A percentile compares a stretch with the other conserved stretches of the same genome.
Conservation (phyloP, 148 eudicot species). For the Spergularia bocconei region DNA sequence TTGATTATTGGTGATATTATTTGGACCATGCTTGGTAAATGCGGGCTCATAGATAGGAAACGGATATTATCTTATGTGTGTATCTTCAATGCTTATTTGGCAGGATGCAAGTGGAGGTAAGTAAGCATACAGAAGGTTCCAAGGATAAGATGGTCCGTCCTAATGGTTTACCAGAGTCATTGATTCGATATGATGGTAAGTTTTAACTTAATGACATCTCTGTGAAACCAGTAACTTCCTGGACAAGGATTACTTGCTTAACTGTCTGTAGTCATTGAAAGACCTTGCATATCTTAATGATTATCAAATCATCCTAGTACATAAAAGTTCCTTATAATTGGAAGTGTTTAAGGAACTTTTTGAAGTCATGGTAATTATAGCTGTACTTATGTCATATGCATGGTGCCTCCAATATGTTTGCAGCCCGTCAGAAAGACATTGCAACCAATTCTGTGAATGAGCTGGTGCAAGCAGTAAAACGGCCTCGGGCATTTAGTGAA, state of each 20-base stretch:
- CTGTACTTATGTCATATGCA: slow-evolving; percentile 4
- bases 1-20: slow-evolving; percentile 9
- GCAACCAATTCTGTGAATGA: slow-evolving; percentile 74
- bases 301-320: background rate
- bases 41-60: slow-evolving; percentile 13
- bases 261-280: background rate
- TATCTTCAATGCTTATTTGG: slow-evolving; percentile 30
- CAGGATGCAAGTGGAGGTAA: slow-evolving; percentile 99
- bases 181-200: slow-evolving; percentile 93
- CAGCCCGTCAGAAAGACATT: slow-evolving; percentile 95
- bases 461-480: slow-evolving; percentile 82
- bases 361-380: background rate
- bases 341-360: background rate
- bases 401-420: slow-evolving; percentile 8
- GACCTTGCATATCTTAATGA: background rate
- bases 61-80: slow-evolving; percentile 22
- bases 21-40: slow-evolving; percentile 8
- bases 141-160: slow-evolving; percentile 86
- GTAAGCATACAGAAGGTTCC: slow-evolving; percentile 94
- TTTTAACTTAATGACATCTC: background rate
- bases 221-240: background rate
- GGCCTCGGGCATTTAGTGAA: slow-evolving; percentile 80
- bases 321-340: background rate
- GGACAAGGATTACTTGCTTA: background rate
- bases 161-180: slow-evolving; percentile 89